Evolutionary conservation across 345 rosid species (phyloP).

Genomic region (Populus deltoides): DNA sequence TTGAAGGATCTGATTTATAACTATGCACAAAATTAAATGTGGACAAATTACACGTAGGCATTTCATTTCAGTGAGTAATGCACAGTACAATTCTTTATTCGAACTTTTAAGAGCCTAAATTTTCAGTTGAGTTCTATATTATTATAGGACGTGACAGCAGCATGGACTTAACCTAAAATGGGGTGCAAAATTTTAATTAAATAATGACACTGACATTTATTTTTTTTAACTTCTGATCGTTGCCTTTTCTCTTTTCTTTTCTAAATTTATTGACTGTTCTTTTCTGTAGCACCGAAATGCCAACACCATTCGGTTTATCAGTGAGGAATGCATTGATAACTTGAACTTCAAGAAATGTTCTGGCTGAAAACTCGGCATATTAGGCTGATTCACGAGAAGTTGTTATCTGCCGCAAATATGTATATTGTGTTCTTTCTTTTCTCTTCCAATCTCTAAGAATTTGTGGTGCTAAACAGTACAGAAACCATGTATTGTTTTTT

Average conservation of each 20-base stretch:
- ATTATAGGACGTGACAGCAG: neutral
- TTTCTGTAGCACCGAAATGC: neutral
- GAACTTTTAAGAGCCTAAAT: neutral
- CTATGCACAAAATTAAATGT: no score
- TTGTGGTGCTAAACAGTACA: neutral
- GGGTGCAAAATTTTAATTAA: neutral
- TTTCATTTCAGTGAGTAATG: neutral
- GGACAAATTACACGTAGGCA: neutral
- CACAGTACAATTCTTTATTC: neutral
- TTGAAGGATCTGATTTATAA: no score
- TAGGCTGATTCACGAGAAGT: slow-evolving; percentile 12
- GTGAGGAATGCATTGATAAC: neutral
- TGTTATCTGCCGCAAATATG: neutral
- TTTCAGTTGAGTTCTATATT: neutral
- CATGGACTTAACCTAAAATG: neutral
- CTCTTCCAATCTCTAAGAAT: neutral
- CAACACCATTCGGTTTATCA: neutral
- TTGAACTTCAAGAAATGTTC: neutral
- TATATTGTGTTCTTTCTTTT: neutral
- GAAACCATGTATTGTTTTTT: neutral
- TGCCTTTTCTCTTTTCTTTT: neutral
- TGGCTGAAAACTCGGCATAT: neutral
- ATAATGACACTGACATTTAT: neutral
- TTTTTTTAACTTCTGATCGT: neutral
- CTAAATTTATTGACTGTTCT: neutral